Conservation (phyloP, 2,329 filamentous ascomycete species). For the Aspergillus brasiliensis region DNA sequence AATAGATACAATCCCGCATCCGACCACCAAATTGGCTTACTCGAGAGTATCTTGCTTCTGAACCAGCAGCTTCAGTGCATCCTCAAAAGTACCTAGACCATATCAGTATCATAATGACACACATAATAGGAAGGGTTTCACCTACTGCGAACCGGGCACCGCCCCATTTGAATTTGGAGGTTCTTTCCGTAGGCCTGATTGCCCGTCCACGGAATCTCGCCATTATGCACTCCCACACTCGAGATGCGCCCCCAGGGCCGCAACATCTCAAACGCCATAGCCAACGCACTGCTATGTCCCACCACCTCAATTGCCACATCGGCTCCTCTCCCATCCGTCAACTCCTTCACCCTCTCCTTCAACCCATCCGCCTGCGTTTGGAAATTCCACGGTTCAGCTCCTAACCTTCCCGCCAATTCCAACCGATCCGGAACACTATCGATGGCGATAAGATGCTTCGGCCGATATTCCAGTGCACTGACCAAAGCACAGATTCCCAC, state of each 20-base stretch:
- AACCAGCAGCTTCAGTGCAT: slow-evolving; percentile 64
- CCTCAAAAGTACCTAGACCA: slow-evolving; percentile 57
- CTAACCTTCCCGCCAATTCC: slow-evolving; percentile 68
- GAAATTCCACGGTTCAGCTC: slow-evolving; percentile 81
- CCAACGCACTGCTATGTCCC: slow-evolving; percentile 66
- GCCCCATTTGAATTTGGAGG: slow-evolving; percentile 70
- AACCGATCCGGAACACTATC: slow-evolving; percentile 75
- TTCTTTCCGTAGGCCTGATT: slow-evolving; percentile 69
- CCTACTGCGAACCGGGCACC: slow-evolving; percentile 63
- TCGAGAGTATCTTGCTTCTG: slow-evolving; percentile 65
- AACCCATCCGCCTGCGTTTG: slow-evolving; percentile 64
- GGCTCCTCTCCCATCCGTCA: slow-evolving; percentile 76
- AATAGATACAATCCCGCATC: background rate
- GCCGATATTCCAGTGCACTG: slow-evolving; percentile 69
- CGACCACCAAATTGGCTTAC: slow-evolving; percentile 52
- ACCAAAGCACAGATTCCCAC: slow-evolving; percentile 82
- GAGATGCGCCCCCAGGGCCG: slow-evolving; percentile 71
- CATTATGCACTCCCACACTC: slow-evolving; percentile 74
- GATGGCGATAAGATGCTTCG: slow-evolving; percentile 73
- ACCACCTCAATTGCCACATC: slow-evolving; percentile 81
- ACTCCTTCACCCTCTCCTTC: slow-evolving; percentile 60
- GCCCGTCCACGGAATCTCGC: slow-evolving; percentile 67
- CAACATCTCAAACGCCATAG: slow-evolving; percentile 70
- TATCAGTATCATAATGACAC: too few relatives aligned
- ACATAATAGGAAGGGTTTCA: background rate